Evolutionary conservation across 768 basidiomycete genomes (phyloP).

Genomic region (Inosperma sp.): DNA sequence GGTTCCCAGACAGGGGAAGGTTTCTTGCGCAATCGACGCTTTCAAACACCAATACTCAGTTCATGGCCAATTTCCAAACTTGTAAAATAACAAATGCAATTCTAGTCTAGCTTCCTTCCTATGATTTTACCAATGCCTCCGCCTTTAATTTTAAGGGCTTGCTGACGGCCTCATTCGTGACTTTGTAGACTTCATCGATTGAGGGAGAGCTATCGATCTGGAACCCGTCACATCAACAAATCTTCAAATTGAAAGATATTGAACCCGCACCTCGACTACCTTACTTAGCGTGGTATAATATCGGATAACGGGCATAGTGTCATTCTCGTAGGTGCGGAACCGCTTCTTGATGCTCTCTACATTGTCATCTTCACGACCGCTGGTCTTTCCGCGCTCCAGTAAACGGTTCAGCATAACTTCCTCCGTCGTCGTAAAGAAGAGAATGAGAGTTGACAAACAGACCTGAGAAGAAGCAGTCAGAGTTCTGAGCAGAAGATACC

Average conservation of each 20-base stretch:
- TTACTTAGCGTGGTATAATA: constrained; percentile 65
- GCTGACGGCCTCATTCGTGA: constrained; percentile 50
- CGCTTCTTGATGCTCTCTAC: constrained; percentile 92
- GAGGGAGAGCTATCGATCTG: constrained; percentile 67
- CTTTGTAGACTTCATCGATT: constrained; percentile 67
- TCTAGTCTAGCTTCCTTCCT: not conserved
- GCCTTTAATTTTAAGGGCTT: constrained; percentile 27
- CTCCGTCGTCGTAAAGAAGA: constrained; percentile 87
- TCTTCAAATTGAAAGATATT: not conserved
- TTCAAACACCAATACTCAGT: constrained; percentile 40
- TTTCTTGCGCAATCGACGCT: constrained; percentile 43
- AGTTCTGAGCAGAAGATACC: not conserved
- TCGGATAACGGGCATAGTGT: constrained; percentile 91
- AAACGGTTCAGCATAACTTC: constrained; percentile 83
- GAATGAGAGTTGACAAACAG: constrained; percentile 70
- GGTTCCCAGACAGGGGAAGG: constrained; percentile 59
- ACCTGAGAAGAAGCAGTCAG: constrained; percentile 44
- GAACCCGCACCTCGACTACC: constrained; percentile 68
- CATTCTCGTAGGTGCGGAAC: constrained; percentile 90
- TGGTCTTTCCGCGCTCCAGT: constrained; percentile 87
- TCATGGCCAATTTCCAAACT: constrained; percentile 34
- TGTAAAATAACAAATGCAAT: not conserved
- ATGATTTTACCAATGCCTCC: constrained; percentile 4
- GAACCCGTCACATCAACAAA: not conserved
- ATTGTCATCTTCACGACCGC: constrained; percentile 95